Conservation (phyloP, 1,284 basidiomycete genomes). For the Sanguinoderma infundibulare region DNA sequence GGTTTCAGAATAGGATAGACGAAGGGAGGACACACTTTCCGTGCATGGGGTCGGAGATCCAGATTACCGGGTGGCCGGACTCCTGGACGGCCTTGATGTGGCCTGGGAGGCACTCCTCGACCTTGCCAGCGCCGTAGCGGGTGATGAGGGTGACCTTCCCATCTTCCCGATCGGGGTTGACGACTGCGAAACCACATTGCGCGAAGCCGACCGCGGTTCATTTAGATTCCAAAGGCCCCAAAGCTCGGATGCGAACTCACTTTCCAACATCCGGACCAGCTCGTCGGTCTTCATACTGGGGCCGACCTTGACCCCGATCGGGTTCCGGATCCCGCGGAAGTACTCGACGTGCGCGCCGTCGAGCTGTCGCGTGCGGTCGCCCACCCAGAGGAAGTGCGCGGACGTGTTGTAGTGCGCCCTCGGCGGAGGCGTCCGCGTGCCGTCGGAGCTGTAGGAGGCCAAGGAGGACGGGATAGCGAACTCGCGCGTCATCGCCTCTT, state of each 20-base stretch:
- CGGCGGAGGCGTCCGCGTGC: conserved; percentile 16
- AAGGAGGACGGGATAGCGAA: conserved; percentile 45
- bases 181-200: conserved; percentile 56
- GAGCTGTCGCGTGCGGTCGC: conserved; percentile 94
- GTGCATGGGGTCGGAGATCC: conserved; percentile 98
- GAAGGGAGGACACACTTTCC: conserved; percentile 71
- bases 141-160: conserved; percentile 93
- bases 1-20: not conserved
- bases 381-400: conserved; percentile 96
- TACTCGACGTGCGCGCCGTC: conserved; percentile 96
- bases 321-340: conserved; percentile 93
- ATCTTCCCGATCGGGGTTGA: conserved; percentile 84
- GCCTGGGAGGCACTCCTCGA: conserved; percentile 75
- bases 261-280: conserved; percentile 79
- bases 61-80: conserved; percentile 87
- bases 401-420: conserved; percentile 82
- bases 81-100: conserved; percentile 87
- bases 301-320: conserved; percentile 96
- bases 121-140: conserved; percentile 89
- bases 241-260: conserved; percentile 48
- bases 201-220: too few relatives aligned
- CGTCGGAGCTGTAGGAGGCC: conserved; percentile 34
- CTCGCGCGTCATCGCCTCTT: conserved; percentile 87
- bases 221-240: not conserved
- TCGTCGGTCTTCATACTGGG: conserved; percentile 86